Conservation (phyloP, 2,329 filamentous ascomycete species). For the Colletotrichum chrysophilum region DNA sequence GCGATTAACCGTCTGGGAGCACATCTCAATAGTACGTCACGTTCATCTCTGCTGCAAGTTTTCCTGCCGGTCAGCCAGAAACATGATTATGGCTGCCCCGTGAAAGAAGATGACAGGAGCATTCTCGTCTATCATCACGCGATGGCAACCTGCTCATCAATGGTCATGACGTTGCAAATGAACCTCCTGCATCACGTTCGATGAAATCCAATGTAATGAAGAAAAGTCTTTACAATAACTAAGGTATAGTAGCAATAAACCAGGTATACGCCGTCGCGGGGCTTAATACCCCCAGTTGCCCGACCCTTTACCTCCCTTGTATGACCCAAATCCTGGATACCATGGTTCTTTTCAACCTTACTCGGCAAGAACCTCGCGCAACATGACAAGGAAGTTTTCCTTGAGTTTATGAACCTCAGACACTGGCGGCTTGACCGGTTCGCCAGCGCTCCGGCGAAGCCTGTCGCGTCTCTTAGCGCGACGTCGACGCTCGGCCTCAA, state of each 20-base stretch:
- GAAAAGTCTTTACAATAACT: background rate
- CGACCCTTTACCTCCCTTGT: constrained; percentile 6
- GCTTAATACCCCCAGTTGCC: constrained; percentile 12
- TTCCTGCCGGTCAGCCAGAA: background rate
- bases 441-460: constrained; percentile 79
- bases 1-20: background rate
- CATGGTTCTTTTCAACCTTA: constrained; percentile 40
- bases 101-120: background rate
- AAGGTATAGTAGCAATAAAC: constrained; percentile 5
- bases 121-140: background rate
- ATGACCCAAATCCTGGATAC: constrained; percentile 5
- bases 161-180: background rate
- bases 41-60: background rate
- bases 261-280: constrained; percentile 6
- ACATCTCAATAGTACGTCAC: background rate
- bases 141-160: background rate
- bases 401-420: constrained; percentile 79
- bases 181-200: background rate
- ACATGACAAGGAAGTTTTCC: constrained; percentile 81
- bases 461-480: constrained; percentile 80
- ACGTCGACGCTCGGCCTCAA: constrained; percentile 82
- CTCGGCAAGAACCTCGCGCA: constrained; percentile 80
- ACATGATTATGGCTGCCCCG: background rate
- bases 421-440: constrained; percentile 83
- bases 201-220: background rate